These are phyloP conservation scores for Lagenaria siceraria DNA, from an alignment of 306 rosid species.

Conservation along the genomic window DNA sequence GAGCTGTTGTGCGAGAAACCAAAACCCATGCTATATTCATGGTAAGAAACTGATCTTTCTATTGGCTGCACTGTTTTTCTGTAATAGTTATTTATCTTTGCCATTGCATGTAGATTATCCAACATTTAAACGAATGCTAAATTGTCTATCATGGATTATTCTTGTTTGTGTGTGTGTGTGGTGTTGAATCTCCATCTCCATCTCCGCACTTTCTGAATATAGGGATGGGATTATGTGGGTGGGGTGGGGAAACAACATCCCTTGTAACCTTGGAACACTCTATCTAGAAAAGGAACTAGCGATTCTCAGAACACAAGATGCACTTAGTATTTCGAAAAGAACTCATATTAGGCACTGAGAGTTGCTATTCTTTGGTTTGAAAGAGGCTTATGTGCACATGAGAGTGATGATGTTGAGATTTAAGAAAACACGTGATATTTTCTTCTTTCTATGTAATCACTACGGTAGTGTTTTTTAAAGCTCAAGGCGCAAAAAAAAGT, in stretches of 20 bases:
- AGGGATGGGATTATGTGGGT: not conserved
- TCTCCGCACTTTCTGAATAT: not conserved
- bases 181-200: not conserved
- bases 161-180: not conserved
- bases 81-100: not conserved
- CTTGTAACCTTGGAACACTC: not conserved
- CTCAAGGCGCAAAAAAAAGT: too few relatives aligned
- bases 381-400: not conserved
- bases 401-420: not conserved
- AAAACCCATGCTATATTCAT: constrained; percentile 89
- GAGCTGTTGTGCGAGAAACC: constrained; percentile 89
- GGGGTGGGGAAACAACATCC: not conserved
- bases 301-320: not conserved
- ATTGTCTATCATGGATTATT: not conserved
- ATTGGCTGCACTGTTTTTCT: not conserved
- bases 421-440: not conserved
- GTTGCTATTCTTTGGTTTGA: not conserved
- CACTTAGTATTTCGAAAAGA: not conserved
- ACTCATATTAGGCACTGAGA: not conserved
- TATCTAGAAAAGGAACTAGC: not conserved
- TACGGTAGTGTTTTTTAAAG: too few relatives aligned
- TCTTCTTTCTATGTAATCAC: not conserved
- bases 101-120: not conserved
- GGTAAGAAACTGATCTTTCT: constrained; percentile 26
- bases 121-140: not conserved